Percentiles rank a stretch among this genome's conserved stretches.
phyloP scores from a whole-genome alignment of 176 grass and related monocot genomes.

The Aegilops longissima region DNA sequence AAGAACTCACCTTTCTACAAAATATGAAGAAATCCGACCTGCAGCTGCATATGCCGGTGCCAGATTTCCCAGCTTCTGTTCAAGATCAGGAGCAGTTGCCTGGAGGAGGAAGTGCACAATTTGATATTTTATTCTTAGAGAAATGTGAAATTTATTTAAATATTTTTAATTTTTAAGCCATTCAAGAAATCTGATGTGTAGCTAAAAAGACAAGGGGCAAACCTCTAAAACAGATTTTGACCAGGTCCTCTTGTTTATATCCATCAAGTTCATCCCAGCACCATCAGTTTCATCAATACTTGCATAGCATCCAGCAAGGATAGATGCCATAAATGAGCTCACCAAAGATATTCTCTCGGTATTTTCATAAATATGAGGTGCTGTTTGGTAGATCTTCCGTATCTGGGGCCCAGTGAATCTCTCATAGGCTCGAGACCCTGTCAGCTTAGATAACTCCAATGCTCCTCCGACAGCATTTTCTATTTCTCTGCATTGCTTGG shows the following conservation, averaged over 20 bases:
- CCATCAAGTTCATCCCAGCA: constrained; percentile 99
- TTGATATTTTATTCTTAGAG: constrained; percentile 5
- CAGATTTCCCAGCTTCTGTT: constrained; percentile 80
- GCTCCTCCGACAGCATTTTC: constrained; percentile 86
- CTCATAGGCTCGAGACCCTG: constrained; percentile 84
- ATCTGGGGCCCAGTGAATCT: constrained; percentile 96
- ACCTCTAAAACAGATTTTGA: constrained; percentile 86
- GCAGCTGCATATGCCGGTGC: constrained; percentile 75
- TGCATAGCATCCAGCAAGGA: constrained; percentile 79
- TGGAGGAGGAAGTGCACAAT: constrained; percentile 37
- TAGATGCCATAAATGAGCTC: constrained; percentile 92
- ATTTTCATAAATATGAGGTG: constrained; percentile 57
- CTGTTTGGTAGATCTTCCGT: constrained; percentile 69
- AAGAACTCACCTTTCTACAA: constrained; percentile 70
- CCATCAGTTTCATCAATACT: constrained; percentile 96
- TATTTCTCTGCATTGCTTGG: constrained; percentile 88
- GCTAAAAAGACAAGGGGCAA: constrained; percentile 5
- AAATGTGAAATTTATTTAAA: not conserved
- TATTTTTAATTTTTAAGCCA: not conserved
- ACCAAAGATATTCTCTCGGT: constrained; percentile 92
- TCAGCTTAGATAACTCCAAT: constrained; percentile 81
- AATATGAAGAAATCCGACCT: constrained; percentile 73
- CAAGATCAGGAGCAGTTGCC: constrained; percentile 79
- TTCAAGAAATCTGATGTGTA: constrained; percentile 15
- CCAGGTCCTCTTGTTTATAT: constrained; percentile 78